Percentiles rank a stretch among this genome's conserved stretches.
These are phyloP conservation scores for Lipomyces kockii DNA, from an alignment of 805 yeast genomes.

Conservation along the genomic window DNA sequence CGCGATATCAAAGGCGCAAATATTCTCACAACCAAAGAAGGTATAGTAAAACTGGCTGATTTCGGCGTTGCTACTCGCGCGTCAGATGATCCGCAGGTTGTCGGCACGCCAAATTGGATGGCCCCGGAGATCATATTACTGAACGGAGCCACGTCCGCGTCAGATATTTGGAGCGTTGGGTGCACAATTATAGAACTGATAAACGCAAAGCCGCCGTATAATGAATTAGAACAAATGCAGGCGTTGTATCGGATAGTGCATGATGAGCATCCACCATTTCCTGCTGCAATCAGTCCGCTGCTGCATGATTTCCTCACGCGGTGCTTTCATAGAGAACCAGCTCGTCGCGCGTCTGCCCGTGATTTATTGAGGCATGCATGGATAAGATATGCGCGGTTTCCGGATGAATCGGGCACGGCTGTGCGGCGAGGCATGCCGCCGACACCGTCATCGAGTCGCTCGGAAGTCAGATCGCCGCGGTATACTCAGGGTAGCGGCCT, in stretches of 20 bases:
- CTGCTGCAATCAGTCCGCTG: slow-evolving; percentile 46
- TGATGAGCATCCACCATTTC: slow-evolving; percentile 72
- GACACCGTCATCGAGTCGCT: neutral
- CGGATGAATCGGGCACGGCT: slow-evolving; percentile 15
- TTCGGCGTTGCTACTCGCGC: slow-evolving; percentile 71
- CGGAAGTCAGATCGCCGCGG: neutral
- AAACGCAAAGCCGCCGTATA: slow-evolving; percentile 87
- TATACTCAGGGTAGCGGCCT: neutral
- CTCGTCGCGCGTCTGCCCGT: slow-evolving; percentile 59
- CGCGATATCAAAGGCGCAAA: slow-evolving; percentile 80
- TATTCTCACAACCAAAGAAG: slow-evolving; percentile 62
- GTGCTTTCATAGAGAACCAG: slow-evolving; percentile 76
- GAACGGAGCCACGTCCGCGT: slow-evolving; percentile 83
- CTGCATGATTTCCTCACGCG: slow-evolving; percentile 62
- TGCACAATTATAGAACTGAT: slow-evolving; percentile 90
- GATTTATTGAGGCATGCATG: slow-evolving; percentile 57
- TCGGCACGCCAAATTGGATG: slow-evolving; percentile 98
- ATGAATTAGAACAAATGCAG: slow-evolving; percentile 73
- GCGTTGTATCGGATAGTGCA: slow-evolving; percentile 83
- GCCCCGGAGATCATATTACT: slow-evolving; percentile 92
- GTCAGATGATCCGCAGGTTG: slow-evolving; percentile 43
- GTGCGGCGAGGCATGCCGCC: neutral
- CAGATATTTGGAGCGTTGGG: slow-evolving; percentile 81
- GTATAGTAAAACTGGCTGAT: slow-evolving; percentile 73
- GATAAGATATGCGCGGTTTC: slow-evolving; percentile 18